Evolutionary conservation across 75 land plant genomes (phyloP), one percentile per base, ranked within the genome.

Genomic region (Pinus tabuliformis): DNA sequence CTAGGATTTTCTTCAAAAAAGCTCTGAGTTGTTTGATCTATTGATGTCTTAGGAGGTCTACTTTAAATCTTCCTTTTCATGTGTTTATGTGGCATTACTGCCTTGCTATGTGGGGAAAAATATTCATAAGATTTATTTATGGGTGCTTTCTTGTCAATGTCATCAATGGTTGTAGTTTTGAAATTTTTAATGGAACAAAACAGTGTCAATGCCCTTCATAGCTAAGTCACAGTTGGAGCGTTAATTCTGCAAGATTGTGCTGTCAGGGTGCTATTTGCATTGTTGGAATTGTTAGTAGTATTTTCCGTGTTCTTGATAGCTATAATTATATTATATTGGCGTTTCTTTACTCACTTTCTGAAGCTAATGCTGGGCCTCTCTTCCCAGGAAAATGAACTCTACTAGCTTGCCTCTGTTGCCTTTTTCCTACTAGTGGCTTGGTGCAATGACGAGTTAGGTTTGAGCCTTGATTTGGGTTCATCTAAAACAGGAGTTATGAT

Each of bases 161-260:
- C 99, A 28, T 97, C 98, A 42, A 97, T 98, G 16, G 98, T 93
- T 79, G 98, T 97, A 98, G 99, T 97, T 65, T 82, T 97, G 76
- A 97, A 97, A 73, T 97, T 97, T 76, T 78, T 94, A 81, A 92
- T 94, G 98, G 99, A 97, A 82, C 86, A 81, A 73, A 94, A 94
- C 76, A 92, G 88, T 76, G 84, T 88, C 60, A 94, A 78, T 86
- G 83, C 97, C 9, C 91, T 97, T 62, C 94, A 97, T 88, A 95
- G 99, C 21, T 98, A 97, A 84, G 91, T 97, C 14, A 94, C 95
- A 21, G 77, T 94, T 52, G 99, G 99, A 6, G 94, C 95, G 17
- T 93, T 94, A 58, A 91, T 97, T 56, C 86, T 97, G 15, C 98
- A 97, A 93, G 98, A 91, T 62, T n/a, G 15, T n/a, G 37, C 1